phyloP scores from a whole-genome alignment of 768 basidiomycete genomes.

The Amanita rimosa region DNA sequence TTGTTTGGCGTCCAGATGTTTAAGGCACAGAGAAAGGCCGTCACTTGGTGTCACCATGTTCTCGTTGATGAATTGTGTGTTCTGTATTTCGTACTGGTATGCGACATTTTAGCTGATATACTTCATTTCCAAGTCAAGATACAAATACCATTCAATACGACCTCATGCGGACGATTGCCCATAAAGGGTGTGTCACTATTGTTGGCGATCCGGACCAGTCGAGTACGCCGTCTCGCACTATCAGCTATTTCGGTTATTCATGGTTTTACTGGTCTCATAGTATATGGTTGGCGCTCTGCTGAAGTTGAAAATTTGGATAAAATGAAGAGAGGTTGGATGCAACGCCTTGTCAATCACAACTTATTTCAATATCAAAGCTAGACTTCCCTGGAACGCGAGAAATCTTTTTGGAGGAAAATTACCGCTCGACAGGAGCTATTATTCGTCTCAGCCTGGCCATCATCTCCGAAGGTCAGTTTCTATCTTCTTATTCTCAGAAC shows the following conservation, averaged over 20 bases:
- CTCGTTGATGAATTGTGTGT: slow-evolving; percentile 78
- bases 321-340: slow-evolving; percentile 47
- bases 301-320: slow-evolving; percentile 63
- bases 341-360: background rate
- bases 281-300: slow-evolving; percentile 83
- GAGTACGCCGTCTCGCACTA: slow-evolving; percentile 25
- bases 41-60: slow-evolving; percentile 54
- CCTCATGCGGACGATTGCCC: slow-evolving; percentile 60
- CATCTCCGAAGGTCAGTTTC: slow-evolving; percentile 58
- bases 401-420: slow-evolving; percentile 77
- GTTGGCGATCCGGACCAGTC: slow-evolving; percentile 92
- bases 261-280: slow-evolving; percentile 18
- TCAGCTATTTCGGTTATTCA: background rate
- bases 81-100: background rate
- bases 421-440: slow-evolving; percentile 74
- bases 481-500: background rate
- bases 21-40: slow-evolving; percentile 30
- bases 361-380: slow-evolving; percentile 13
- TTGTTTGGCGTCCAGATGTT: slow-evolving; percentile 64
- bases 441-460: slow-evolving; percentile 64
- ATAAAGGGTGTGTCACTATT: slow-evolving; percentile 50
- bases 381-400: slow-evolving; percentile 58
- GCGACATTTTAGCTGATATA: background rate
- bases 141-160: slow-evolving; percentile 77
- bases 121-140: slow-evolving; percentile 41